phyloP scores from a whole-genome alignment of 2,329 filamentous ascomycete species.

The Colletotrichum incanum region DNA sequence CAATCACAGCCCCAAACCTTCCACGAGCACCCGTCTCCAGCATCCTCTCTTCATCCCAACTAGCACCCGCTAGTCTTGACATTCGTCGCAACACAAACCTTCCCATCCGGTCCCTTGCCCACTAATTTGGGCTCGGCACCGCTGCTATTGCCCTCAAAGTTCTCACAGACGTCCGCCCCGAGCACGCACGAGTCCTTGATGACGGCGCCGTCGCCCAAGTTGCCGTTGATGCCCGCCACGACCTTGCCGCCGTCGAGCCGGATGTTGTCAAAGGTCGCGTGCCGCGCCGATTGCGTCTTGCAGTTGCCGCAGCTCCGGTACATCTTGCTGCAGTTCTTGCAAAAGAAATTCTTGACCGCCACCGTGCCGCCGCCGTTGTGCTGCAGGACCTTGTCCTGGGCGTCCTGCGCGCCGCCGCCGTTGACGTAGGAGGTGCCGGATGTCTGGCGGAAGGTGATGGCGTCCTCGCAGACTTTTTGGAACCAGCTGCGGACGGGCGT shows the following conservation, averaged over 20 bases:
- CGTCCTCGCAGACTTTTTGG: slow-evolving; percentile 56
- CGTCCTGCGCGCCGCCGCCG: slow-evolving; percentile 46
- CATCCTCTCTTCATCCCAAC: neutral
- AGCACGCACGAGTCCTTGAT: slow-evolving; percentile 44
- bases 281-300: slow-evolving; percentile 54
- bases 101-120: slow-evolving; percentile 39
- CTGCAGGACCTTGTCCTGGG: slow-evolving; percentile 41
- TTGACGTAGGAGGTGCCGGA: slow-evolving; percentile 55
- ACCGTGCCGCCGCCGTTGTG: slow-evolving; percentile 42
- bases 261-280: slow-evolving; percentile 62
- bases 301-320: slow-evolving; percentile 67
- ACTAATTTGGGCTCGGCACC: slow-evolving; percentile 35
- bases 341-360: slow-evolving; percentile 58
- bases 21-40: neutral
- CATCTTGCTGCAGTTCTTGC: slow-evolving; percentile 61
- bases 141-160: slow-evolving; percentile 36
- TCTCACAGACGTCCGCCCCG: slow-evolving; percentile 39
- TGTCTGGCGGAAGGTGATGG: slow-evolving; percentile 54
- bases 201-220: slow-evolving; percentile 49
- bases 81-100: slow-evolving; percentile 30
- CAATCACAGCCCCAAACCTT: neutral
- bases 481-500: slow-evolving; percentile 52
- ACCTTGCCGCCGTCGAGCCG: slow-evolving; percentile 57
- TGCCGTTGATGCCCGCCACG: slow-evolving; percentile 58
- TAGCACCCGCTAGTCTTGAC: slow-evolving; percentile 40